phyloP scores from a whole-genome alignment of 306 rosid genomes.

The Dalbergia cochinchinensis region DNA sequence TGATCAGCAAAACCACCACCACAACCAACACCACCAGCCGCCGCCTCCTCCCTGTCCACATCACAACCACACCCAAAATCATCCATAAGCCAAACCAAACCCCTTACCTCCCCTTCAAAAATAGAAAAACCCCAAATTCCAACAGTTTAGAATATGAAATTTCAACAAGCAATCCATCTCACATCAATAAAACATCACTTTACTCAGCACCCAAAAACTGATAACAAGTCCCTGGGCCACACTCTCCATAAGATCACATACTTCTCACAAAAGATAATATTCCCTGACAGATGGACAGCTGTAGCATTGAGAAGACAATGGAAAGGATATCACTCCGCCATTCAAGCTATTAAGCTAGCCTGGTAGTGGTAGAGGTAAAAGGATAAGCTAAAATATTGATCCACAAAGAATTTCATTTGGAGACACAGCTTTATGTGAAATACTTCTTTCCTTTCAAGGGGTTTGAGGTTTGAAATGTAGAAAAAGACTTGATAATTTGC shows the following conservation, averaged over 20 bases:
- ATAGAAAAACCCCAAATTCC: conserved; percentile 72
- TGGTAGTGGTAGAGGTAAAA: conserved; percentile 34
- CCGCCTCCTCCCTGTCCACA: conserved; percentile 98
- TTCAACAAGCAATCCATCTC: conserved; percentile 71
- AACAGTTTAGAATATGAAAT: conserved; percentile 64
- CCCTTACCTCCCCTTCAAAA: conserved; percentile 82
- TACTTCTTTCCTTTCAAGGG: neutral
- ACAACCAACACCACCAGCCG: conserved; percentile 73
- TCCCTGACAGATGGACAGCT: conserved; percentile 48
- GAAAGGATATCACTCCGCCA: conserved; percentile 41
- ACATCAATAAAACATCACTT: conserved; percentile 60
- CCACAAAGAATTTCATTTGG: neutral
- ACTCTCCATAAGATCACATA: conserved; percentile 55
- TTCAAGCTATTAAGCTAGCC: conserved; percentile 37
- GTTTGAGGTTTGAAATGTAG: neutral
- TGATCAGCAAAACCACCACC: conserved; percentile 75
- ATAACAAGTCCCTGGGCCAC: conserved; percentile 55
- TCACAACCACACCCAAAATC: conserved; percentile 94
- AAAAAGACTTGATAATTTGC: neutral
- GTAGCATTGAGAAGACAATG: conserved; percentile 32
- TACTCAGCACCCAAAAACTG: conserved; percentile 60
- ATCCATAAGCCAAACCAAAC: conserved; percentile 82
- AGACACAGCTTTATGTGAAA: conserved; percentile 7
- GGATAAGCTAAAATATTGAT: conserved; percentile 9
- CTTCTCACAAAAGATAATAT: conserved; percentile 45